These are phyloP conservation scores for Torulaspora franciscae DNA, from an alignment of 805 yeast species.

Conservation along the genomic window DNA sequence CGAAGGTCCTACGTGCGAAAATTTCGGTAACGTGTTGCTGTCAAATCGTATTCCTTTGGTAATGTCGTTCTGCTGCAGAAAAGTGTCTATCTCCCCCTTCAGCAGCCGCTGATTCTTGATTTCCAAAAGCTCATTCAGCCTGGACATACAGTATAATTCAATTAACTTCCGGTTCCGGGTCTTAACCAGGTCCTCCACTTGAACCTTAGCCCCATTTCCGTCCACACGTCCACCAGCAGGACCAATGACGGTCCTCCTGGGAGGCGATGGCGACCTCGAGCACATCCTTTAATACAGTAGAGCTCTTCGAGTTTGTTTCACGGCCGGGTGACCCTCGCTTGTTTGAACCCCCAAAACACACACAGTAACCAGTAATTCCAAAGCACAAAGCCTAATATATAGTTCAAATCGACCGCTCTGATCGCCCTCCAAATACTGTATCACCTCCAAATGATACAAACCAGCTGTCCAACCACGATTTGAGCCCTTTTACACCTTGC, in stretches of 20 bases:
- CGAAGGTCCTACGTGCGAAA: constrained; percentile 8
- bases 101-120: constrained; percentile 40
- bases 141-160: constrained; percentile 56
- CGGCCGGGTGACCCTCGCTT: constrained; percentile 9
- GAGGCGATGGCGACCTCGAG: constrained; percentile 17
- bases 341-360: constrained; percentile 1
- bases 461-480: constrained; percentile 2
- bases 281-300: constrained; percentile 8
- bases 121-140: constrained; percentile 43
- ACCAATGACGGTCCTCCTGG: constrained; percentile 11
- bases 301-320: not conserved
- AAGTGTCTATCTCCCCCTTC: constrained; percentile 40
- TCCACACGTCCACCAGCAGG: constrained; percentile 4
- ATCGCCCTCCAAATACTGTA: not conserved
- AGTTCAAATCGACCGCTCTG: not conserved
- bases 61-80: constrained; percentile 50
- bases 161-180: constrained; percentile 54
- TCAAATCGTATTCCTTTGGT: constrained; percentile 44
- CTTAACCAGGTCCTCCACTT: constrained; percentile 39
- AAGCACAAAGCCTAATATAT: not conserved
- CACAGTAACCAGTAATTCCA: not conserved
- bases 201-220: constrained; percentile 2
- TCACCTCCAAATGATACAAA: not conserved
- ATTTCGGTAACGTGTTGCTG: constrained; percentile 27
- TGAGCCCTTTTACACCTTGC: not conserved